phyloP scores from a whole-genome alignment of 2,329 filamentous ascomycete genomes.

The Botrytis squamosa region DNA sequence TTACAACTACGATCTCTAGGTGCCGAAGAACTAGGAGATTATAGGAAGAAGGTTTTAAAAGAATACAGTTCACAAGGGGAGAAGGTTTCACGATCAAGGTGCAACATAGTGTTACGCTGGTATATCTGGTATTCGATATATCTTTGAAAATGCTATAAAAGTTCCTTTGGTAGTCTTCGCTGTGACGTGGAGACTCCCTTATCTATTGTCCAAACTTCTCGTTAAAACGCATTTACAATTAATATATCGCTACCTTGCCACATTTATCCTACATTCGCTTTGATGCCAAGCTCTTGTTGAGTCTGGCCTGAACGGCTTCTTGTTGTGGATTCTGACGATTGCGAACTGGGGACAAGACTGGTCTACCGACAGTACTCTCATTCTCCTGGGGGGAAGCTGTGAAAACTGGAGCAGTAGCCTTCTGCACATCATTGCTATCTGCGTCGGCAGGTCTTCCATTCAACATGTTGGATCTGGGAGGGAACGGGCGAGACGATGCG shows the following conservation, averaged over 20 bases:
- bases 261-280: neutral
- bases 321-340: constrained; percentile 19
- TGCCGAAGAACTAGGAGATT: neutral
- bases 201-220: neutral
- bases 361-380: neutral
- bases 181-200: neutral
- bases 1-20: neutral
- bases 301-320: constrained; percentile 22
- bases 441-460: neutral
- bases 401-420: constrained; percentile 19
- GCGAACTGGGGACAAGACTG: constrained; percentile 23
- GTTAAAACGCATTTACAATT: neutral
- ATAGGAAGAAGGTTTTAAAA: neutral
- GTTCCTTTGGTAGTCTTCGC: neutral
- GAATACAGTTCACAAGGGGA: neutral
- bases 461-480: constrained; percentile 1
- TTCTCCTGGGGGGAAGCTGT: constrained; percentile 15
- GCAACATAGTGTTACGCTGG: neutral
- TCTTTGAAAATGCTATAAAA: neutral
- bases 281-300: constrained; percentile 23
- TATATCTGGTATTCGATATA: neutral
- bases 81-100: neutral
- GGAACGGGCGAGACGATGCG: neutral
- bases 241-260: neutral
- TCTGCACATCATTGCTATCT: constrained; percentile 14